Conservation (phyloP, 306 rosid species). For the Pterocarpus macrocarpus region DNA sequence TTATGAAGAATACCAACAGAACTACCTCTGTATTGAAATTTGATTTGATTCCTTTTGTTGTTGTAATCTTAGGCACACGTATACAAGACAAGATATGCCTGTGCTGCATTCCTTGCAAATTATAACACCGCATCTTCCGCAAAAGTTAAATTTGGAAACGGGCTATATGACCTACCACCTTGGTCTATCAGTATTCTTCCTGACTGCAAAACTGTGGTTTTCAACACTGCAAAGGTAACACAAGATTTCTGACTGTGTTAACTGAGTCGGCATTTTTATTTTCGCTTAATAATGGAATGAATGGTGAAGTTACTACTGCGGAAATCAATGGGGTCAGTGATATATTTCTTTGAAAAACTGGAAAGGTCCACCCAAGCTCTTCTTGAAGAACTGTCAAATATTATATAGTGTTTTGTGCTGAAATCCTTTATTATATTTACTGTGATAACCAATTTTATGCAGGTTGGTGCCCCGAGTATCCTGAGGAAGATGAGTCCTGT, state of each 20-base stretch:
- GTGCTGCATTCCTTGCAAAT: slow-evolving; percentile 91
- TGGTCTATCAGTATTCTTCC: slow-evolving; percentile 95
- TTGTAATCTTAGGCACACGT: slow-evolving; percentile 67
- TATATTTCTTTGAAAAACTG: slow-evolving; percentile 10
- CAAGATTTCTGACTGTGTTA: slow-evolving; percentile 6
- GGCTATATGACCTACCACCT: slow-evolving; percentile 72
- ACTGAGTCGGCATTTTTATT: not conserved
- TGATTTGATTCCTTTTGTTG: slow-evolving; percentile 26
- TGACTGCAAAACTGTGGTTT: slow-evolving; percentile 76
- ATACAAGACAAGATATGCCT: slow-evolving; percentile 67
- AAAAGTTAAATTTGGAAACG: slow-evolving; percentile 66
- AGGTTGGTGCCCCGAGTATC: slow-evolving; percentile 68
- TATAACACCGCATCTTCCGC: slow-evolving; percentile 60
- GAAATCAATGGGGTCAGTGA: not conserved
- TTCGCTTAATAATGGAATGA: slow-evolving; percentile 1
- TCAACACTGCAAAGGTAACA: slow-evolving; percentile 85
- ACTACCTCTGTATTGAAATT: slow-evolving; percentile 18
- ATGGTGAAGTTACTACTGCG: slow-evolving; percentile 14
- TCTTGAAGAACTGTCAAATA: not conserved
- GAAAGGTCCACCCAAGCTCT: not conserved
- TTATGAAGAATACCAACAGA: slow-evolving; percentile 16
- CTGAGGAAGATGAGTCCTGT: slow-evolving; percentile 55
- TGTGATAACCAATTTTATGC: slow-evolving; percentile 34
- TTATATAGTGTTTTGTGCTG: slow-evolving; percentile 13
- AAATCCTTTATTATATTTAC: slow-evolving; percentile 1